Evolutionary conservation across 306 rosid species (phyloP), one percentile per base, ranked within the genome.

Genomic region (Quercus bicolor): DNA sequence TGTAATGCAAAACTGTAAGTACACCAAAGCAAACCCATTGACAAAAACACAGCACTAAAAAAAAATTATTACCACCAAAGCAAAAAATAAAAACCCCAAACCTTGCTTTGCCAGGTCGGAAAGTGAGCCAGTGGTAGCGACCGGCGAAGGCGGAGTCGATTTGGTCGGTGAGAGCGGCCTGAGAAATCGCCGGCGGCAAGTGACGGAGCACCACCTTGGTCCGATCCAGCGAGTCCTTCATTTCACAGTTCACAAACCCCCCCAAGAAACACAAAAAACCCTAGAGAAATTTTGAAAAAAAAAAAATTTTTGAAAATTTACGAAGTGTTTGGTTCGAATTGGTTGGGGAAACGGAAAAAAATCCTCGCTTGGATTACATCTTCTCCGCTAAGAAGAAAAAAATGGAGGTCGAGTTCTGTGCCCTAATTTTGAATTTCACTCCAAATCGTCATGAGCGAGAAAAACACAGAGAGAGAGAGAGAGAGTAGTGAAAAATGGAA

Each of bases 131-230:
- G 75, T 79, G 82, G 89, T 91, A 91, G 70, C 97, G 97, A 29
- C 83, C 90, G 11, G 80, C 79, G 75, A 91, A 89, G 76, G 81
- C 4, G 52, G 60, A 78, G 23, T 89, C 92, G 70, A 91, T 84
- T 70, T 82, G 91, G 53, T 85, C 76, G 76, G 84, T 76, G 66
- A 91, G 87, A 11, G 80, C 19, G 23, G 83, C 80, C 81, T 80
- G 74, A 7, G 97, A 68, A n/a, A 89, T 82, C 6, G 91, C 66
- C 23, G 92, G 97, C 31, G 94, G 97, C 79, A 91, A 85, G 92
- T 89, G 92, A 59, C 97, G 91, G 15, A 91, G 78, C 82, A 91
- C 97, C 60, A 89, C 94, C 87, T 89, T 91, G 34, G 92, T 89
- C 81, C 97, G 97, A 86, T 86, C 90, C 88, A 82, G 74, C 82